These are phyloP conservation scores for Corynespora cassiicola DNA, from an alignment of 2,329 filamentous ascomycete species.

Conservation along the genomic window DNA sequence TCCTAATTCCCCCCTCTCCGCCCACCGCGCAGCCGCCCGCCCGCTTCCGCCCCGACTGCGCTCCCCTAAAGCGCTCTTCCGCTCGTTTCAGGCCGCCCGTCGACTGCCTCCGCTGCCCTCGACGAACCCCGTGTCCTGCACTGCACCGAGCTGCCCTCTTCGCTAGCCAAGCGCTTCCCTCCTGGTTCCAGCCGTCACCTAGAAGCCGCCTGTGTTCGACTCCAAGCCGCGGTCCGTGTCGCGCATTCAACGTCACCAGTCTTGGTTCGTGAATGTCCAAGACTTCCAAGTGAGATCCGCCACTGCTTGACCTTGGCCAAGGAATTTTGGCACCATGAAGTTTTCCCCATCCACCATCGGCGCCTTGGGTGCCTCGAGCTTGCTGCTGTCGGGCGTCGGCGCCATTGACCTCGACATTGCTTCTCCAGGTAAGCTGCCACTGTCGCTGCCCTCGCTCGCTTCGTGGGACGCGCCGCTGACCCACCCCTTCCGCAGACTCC, in stretches of 20 bases:
- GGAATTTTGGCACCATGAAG: constrained; percentile 38
- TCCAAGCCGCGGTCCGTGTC: too few relatives aligned
- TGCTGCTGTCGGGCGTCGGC: constrained; percentile 37
- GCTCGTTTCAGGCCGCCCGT: constrained; percentile 36
- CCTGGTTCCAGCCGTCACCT: too few relatives aligned
- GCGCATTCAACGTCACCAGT: constrained; percentile 19
- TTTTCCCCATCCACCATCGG: constrained; percentile 33
- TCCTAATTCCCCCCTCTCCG: not conserved
- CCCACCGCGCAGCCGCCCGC: constrained; percentile 14
- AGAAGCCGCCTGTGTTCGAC: too few relatives aligned
- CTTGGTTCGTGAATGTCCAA: constrained; percentile 32
- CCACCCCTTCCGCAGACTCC: constrained; percentile 63
- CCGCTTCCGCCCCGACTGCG: constrained; percentile 14
- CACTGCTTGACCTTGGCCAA: constrained; percentile 9
- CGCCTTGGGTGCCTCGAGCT: constrained; percentile 37
- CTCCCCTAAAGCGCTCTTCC: too few relatives aligned
- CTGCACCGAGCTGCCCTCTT: too few relatives aligned
- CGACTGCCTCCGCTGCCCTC: constrained; percentile 20
- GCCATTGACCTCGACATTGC: constrained; percentile 40
- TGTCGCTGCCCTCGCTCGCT: constrained; percentile 1
- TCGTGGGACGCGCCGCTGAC: constrained; percentile 15
- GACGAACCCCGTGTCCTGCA: constrained; percentile 10
- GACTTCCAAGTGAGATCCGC: constrained; percentile 9
- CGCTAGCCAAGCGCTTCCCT: too few relatives aligned
- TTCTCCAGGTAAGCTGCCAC: constrained; percentile 37